phyloP scores from a whole-genome alignment of 202 grass and related monocot genomes.

The Carex arenaria region DNA sequence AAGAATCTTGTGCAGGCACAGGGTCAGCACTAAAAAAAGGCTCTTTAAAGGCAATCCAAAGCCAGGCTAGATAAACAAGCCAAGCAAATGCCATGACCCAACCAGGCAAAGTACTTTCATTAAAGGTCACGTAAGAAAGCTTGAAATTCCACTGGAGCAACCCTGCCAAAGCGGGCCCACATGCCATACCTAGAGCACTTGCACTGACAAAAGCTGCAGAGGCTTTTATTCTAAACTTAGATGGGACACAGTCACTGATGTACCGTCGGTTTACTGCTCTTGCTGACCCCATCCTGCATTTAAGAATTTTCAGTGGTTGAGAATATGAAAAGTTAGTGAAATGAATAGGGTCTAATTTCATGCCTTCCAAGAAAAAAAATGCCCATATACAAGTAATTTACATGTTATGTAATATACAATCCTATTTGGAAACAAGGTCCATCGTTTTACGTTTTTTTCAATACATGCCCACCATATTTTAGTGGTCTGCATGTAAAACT shows the following conservation, averaged over 20 bases:
- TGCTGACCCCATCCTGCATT: constrained; percentile 78
- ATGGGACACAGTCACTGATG: constrained; percentile 93
- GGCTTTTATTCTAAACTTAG: constrained; percentile 86
- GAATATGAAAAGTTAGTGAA: neutral
- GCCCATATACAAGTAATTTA: neutral
- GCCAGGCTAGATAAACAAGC: constrained; percentile 77
- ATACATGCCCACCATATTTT: neutral
- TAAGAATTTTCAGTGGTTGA: constrained; percentile 15
- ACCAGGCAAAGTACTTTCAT: constrained; percentile 81
- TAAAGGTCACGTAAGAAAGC: constrained; percentile 70
- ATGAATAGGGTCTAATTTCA: neutral
- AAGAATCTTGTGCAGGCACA: constrained; percentile 24
- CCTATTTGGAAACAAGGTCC: neutral
- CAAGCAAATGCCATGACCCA: constrained; percentile 91
- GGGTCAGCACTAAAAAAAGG: constrained; percentile 51
- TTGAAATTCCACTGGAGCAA: constrained; percentile 94
- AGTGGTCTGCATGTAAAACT: neutral
- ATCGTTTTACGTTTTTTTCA: neutral
- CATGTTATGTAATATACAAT: neutral
- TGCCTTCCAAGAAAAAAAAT: neutral
- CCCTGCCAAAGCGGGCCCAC: constrained; percentile 89
- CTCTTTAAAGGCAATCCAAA: constrained; percentile 73
- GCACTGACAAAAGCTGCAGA: constrained; percentile 92
- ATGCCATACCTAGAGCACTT: constrained; percentile 95
- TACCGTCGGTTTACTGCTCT: constrained; percentile 92